Evolutionary conservation across 441 rosid species (phyloP), one percentile per base, ranked within the genome.

Genomic region (Gossypium davidsonii): DNA sequence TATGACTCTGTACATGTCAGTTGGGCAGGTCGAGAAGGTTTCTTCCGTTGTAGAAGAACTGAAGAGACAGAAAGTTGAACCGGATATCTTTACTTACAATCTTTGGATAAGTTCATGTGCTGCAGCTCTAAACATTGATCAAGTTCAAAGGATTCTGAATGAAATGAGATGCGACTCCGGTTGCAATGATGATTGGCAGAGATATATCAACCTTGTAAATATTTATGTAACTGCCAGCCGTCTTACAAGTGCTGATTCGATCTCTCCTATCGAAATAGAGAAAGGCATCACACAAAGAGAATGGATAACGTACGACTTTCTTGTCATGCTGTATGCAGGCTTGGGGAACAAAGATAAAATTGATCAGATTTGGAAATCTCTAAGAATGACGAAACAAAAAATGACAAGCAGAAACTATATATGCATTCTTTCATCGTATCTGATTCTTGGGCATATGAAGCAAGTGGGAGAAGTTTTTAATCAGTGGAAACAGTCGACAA

Each of bases 61-160:
- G 63, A 92, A 91, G 82, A 59, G 7, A 46, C 86, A 77, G 75
- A 85, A 88, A 48, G 86, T 92, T 80, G 81, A 83, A 12, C 93
- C 77, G 0, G 99, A 94, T 79, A 85, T 94, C 44, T 93, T 90
- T 84, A 89, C 94, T 28, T 94, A 89, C 80, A 90, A 94, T 79
- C 84, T 91, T 0, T 94, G 94, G 97, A 79, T 89, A 74, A 94
- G 98, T 83, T 91, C 96, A 5, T 92, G 87, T 78, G 96, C 98
- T 72, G 93, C 98, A 31, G 76, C 72, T 9, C 79, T 90, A 59
- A 73, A 85, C 61, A 79, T 95, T 6, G 84, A 86, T 73, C 83
- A 83, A 79, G 93, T 87, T 60, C 67, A 77, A 76, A 83, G 73
- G 78, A 80, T 89, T 76, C 87, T 94, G 11, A 86, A 87, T 49